These are phyloP conservation scores for Phytophthora parvispora DNA, from an alignment of 352 stramenopile genomes.

Conservation along the genomic window DNA sequence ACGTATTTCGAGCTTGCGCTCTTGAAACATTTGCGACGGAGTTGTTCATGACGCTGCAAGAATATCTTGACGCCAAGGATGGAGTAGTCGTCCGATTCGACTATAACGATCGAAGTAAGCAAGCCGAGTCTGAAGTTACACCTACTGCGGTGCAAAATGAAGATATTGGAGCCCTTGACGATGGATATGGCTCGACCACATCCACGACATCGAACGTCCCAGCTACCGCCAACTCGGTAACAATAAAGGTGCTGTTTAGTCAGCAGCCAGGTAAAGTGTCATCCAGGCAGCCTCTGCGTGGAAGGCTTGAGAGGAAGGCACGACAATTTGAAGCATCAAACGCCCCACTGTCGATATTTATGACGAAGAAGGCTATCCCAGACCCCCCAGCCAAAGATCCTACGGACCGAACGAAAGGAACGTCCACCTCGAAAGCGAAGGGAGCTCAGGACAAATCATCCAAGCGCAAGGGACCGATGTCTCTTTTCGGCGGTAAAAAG, in stretches of 20 bases:
- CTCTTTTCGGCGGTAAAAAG: slow-evolving; percentile 29
- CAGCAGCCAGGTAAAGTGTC: slow-evolving; percentile 42
- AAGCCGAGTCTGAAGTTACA: neutral
- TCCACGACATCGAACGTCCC: neutral
- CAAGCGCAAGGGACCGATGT: slow-evolving; percentile 20
- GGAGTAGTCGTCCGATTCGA: slow-evolving; percentile 43
- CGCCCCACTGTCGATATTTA: slow-evolving; percentile 31
- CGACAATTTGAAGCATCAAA: slow-evolving; percentile 40
- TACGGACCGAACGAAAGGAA: neutral
- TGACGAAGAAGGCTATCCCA: slow-evolving; percentile 30
- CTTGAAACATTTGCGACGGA: slow-evolving; percentile 61
- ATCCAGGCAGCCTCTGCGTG: slow-evolving; percentile 13
- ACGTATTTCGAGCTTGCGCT: slow-evolving; percentile 67
- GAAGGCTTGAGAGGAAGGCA: slow-evolving; percentile 44
- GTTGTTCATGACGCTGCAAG: slow-evolving; percentile 52
- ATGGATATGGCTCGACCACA: slow-evolving; percentile 1
- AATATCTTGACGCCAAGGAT: slow-evolving; percentile 57
- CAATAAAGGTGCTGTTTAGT: slow-evolving; percentile 30
- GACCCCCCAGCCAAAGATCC: neutral
- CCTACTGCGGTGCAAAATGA: neutral
- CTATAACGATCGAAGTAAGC: neutral
- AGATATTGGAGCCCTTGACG: neutral
- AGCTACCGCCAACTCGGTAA: neutral
- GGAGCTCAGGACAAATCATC: neutral
- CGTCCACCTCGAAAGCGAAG: neutral